These are phyloP conservation scores for Kodamaea derodonti DNA, from an alignment of 1,139 yeast species.

Conservation along the genomic window DNA sequence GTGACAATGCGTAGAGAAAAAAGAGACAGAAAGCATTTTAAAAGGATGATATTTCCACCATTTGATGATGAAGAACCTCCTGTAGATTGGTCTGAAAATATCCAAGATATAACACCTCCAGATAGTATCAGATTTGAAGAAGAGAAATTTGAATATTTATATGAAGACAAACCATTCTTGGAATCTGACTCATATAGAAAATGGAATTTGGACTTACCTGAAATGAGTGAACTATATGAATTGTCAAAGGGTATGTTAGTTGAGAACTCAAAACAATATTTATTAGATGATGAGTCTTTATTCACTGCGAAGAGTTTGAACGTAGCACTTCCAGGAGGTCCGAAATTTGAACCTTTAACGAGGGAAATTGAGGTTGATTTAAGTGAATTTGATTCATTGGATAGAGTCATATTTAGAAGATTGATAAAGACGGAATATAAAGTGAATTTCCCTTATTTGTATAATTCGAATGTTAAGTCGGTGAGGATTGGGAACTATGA, in stretches of 20 bases:
- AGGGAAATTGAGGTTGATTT: conserved; percentile 65
- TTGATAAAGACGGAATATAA: conserved; percentile 79
- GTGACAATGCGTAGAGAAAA: conserved; percentile 89
- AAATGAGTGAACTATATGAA: conserved; percentile 64
- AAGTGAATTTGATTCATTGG: conserved; percentile 87
- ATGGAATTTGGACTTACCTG: conserved; percentile 64
- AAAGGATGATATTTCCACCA: conserved; percentile 90
- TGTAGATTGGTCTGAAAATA: conserved; percentile 72
- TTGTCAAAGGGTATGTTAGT: conserved; percentile 63
- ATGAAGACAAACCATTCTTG: conserved; percentile 69
- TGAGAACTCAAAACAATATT: conserved; percentile 27
- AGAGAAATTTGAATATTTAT: conserved; percentile 71
- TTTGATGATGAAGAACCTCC: conserved; percentile 98
- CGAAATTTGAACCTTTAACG: conserved; percentile 88
- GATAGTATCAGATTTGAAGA: conserved; percentile 66
- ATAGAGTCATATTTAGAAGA: conserved; percentile 74
- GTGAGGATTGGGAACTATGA: conserved; percentile 41
- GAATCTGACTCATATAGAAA: conserved; percentile 69
- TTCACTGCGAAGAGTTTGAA: conserved; percentile 89
- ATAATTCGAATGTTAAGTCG: conserved; percentile 71
- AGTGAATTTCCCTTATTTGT: conserved; percentile 82
- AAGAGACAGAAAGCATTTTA: conserved; percentile 83
- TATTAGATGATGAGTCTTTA: conserved; percentile 75
- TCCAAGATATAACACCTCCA: conserved; percentile 67
- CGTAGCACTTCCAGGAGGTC: conserved; percentile 90